These are phyloP conservation scores for Xylariales sp. DNA, from an alignment of 2,329 filamentous ascomycete genomes.

Conservation along the genomic window DNA sequence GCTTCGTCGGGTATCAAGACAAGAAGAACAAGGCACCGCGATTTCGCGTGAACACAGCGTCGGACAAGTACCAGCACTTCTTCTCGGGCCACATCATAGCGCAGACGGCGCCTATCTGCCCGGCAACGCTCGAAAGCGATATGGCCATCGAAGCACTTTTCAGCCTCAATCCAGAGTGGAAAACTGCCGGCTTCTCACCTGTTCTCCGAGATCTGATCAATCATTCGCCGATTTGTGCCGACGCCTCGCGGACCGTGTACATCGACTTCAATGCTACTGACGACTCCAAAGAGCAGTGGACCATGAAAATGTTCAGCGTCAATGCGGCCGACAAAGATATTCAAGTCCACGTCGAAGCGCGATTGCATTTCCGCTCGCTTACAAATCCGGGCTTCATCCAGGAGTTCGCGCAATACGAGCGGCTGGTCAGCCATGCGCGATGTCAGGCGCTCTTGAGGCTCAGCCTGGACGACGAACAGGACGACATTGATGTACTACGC, in stretches of 20 bases:
- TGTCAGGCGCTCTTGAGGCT: too few relatives aligned
- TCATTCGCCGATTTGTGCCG: too few relatives aligned
- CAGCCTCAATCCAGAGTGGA: conserved; percentile 25
- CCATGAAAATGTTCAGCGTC: too few relatives aligned
- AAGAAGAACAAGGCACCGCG: conserved; percentile 18
- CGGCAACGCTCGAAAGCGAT: conserved; percentile 30
- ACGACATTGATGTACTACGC: conserved; percentile 29
- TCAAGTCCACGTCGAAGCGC: too few relatives aligned
- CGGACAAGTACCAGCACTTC: conserved; percentile 27
- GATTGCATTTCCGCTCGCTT: too few relatives aligned
- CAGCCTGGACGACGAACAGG: conserved; percentile 16
- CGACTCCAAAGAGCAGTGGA: too few relatives aligned
- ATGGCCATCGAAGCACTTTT: conserved; percentile 27
- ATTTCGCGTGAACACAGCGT: conserved; percentile 38
- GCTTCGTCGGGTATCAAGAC: conserved; percentile 25
- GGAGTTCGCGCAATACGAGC: conserved; percentile 22
- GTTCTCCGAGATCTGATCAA: conserved; percentile 23
- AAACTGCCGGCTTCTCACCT: conserved; percentile 17
- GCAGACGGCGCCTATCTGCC: conserved; percentile 32
- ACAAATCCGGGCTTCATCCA: too few relatives aligned
- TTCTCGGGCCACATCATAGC: conserved; percentile 35
- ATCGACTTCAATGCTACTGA: too few relatives aligned
- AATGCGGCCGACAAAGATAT: too few relatives aligned
- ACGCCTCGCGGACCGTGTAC: too few relatives aligned
- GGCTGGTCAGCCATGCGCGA: conserved; percentile 28